Evolutionary conservation across 2,329 filamentous ascomycete species (phyloP).

Genomic region (Ceratocystis cacaofunesta): DNA sequence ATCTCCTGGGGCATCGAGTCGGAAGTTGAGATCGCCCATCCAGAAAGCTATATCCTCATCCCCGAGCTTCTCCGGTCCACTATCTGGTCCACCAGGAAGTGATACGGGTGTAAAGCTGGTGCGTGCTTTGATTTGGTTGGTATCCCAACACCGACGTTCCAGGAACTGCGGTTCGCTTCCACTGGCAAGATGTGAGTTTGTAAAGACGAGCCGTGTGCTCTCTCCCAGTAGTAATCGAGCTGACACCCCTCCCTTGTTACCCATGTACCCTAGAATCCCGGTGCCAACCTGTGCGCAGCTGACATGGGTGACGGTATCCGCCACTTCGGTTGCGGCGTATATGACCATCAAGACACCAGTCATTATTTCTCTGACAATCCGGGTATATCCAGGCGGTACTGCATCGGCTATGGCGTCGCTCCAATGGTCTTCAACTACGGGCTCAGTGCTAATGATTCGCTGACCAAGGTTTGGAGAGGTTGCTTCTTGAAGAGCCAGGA

Average conservation of each 20-base stretch:
- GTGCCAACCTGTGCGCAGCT: conserved; percentile 77
- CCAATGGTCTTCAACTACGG: conserved; percentile 60
- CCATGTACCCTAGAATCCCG: conserved; percentile 80
- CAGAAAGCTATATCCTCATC: conserved; percentile 92
- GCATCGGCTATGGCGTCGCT: conserved; percentile 59
- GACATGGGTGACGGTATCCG: conserved; percentile 60
- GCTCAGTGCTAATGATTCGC: conserved; percentile 64
- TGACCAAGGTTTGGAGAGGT: conserved; percentile 69
- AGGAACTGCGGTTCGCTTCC: conserved; percentile 63
- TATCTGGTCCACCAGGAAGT: conserved; percentile 47
- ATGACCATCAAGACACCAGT: conserved; percentile 72
- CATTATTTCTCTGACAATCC: conserved; percentile 70
- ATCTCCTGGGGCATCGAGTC: conserved; percentile 73
- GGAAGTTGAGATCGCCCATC: conserved; percentile 93
- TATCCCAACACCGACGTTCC: conserved; percentile 83
- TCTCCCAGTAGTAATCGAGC: conserved; percentile 76
- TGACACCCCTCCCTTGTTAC: conserved; percentile 85
- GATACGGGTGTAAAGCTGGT: conserved; percentile 64
- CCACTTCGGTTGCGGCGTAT: conserved; percentile 67
- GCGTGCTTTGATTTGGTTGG: conserved; percentile 58
- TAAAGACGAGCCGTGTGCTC: conserved; percentile 73
- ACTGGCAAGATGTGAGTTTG: conserved; percentile 84
- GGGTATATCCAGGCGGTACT: conserved; percentile 60
- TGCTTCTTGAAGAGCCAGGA: conserved; percentile 81
- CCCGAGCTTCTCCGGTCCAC: conserved; percentile 57